Conservation (phyloP, 164 flowering plant genomes). For the Vitis labrusca region DNA sequence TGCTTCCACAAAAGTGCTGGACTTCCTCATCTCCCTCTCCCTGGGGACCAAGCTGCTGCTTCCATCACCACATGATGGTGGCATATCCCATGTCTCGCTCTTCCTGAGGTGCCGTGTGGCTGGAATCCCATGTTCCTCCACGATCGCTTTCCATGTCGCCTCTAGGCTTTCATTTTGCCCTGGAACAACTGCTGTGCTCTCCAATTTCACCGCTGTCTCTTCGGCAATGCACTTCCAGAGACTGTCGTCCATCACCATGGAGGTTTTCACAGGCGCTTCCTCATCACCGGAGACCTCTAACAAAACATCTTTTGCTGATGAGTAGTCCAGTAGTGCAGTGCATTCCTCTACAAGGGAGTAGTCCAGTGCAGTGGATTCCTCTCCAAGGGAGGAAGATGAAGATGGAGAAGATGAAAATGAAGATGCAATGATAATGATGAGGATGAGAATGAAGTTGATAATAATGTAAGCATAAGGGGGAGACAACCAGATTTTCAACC, state of each 20-base stretch:
- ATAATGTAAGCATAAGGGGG: slow-evolving; percentile 28
- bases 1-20: slow-evolving; percentile 22
- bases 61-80: background rate
- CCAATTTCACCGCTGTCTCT: too few species aligned
- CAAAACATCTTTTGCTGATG: background rate
- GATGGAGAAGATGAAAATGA: too few species aligned
- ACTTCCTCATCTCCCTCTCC: slow-evolving; percentile 28
- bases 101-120: slow-evolving; percentile 23
- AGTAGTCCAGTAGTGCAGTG: too few species aligned
- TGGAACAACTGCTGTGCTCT: background rate
- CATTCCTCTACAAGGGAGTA: too few species aligned
- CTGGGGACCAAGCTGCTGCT: slow-evolving; percentile 5
- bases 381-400: too few species aligned
- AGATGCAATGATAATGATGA: slow-evolving; percentile 22
- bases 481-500: slow-evolving; percentile 16
- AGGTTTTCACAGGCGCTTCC: too few species aligned
- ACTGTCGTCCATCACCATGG: too few species aligned
- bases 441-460: slow-evolving; percentile 19
- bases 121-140: slow-evolving; percentile 20
- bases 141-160: slow-evolving; percentile 34
- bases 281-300: background rate
- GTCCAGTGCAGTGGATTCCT: too few species aligned
- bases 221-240: too few species aligned
- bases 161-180: slow-evolving; percentile 21
- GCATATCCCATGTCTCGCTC: slow-evolving; percentile 30